phyloP scores from a whole-genome alignment of 305 asterid genomes.

The Rubia balearica region DNA sequence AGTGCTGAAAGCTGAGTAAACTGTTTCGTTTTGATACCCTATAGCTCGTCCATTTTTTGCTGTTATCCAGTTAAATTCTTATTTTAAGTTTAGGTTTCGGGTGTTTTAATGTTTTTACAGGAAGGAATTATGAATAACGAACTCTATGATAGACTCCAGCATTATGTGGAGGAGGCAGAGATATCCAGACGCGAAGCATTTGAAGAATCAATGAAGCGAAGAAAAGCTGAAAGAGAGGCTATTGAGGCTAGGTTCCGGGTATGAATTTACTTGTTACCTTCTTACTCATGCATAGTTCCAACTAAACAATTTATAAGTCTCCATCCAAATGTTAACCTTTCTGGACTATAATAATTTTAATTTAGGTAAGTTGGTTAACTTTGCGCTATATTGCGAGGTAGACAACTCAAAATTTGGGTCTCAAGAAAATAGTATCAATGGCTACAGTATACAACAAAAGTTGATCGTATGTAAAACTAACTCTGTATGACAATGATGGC shows the following conservation, averaged over 20 bases:
- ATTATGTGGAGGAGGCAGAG: constrained; percentile 63
- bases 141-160: constrained; percentile 52
- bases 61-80: constrained; percentile 2
- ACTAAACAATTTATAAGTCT: not conserved
- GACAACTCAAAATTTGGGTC: not conserved
- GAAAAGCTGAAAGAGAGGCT: constrained; percentile 72
- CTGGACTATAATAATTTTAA: not conserved
- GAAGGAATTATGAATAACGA: constrained; percentile 44
- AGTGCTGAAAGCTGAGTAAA: not conserved
- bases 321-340: not conserved
- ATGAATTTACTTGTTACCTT: constrained; percentile 18
- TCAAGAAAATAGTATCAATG: not conserved
- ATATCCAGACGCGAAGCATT: constrained; percentile 60
- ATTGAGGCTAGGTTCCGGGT: constrained; percentile 62
- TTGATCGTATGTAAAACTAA: not conserved
- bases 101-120: constrained; percentile 28
- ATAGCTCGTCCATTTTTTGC: not conserved
- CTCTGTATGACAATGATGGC: not conserved
- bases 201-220: constrained; percentile 59
- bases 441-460: not conserved
- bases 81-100: not conserved
- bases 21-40: not conserved
- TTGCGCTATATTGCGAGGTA: not conserved
- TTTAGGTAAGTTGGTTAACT: not conserved
- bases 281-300: not conserved